Percentiles rank a stretch among this genome's conserved stretches.
phyloP scores from a whole-genome alignment of 257 asterid genomes.

The Nicotiana tomentosiformis region DNA sequence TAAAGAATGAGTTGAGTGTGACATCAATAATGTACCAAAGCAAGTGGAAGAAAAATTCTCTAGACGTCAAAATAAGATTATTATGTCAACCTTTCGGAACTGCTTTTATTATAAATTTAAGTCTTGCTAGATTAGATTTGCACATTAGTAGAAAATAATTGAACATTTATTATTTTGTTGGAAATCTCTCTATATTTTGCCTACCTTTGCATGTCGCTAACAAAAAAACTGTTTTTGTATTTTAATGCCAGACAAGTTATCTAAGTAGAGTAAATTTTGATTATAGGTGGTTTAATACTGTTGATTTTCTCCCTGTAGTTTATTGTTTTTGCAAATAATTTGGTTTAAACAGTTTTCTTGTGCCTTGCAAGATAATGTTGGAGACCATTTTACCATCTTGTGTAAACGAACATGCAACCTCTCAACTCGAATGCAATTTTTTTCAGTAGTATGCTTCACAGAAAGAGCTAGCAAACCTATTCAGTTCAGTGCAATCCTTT shows the following conservation, averaged over 20 bases:
- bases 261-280: not conserved
- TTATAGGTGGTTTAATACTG: not conserved
- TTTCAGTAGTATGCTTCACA: not conserved
- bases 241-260: not conserved
- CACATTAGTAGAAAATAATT: not conserved
- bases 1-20: not conserved
- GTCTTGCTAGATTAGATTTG: not conserved
- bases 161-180: not conserved
- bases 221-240: not conserved
- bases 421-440: not conserved
- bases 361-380: not conserved
- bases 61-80: not conserved
- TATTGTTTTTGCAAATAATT: not conserved
- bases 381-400: not conserved
- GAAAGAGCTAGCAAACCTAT: not conserved
- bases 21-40: not conserved
- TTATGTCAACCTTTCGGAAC: not conserved
- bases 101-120: not conserved
- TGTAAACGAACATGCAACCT: not conserved
- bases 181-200: not conserved
- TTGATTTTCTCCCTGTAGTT: not conserved
- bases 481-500: not conserved
- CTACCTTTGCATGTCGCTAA: not conserved
- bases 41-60: not conserved
- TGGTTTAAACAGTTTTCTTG: not conserved